Evolutionary conservation across 2,329 filamentous ascomycete genomes (phyloP), one percentile per base, ranked within the genome.

Genomic region (Cadophora sp.): DNA sequence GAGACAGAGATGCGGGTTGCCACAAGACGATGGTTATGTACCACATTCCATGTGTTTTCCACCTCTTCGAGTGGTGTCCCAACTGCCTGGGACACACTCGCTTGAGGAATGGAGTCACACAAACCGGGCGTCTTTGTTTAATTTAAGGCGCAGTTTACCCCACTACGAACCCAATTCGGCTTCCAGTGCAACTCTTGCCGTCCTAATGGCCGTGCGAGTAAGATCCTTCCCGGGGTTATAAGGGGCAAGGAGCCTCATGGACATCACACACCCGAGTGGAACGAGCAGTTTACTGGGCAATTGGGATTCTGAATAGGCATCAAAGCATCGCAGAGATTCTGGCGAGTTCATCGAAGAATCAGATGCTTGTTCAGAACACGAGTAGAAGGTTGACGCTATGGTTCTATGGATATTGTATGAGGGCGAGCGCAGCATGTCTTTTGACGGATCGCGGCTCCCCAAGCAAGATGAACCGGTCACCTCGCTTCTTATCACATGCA

Each of bases 71-170:
- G 11, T 51, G 13, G 48, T 16, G 11, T 51, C 22, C 11, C 20
- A 13, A 27, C 48, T 51, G 36, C 27, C 27, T 33, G 36, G 11
- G 7, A 13, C 36, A 39, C 36, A 39, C 48, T 51, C 48, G 48
- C 48, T 51, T 51, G 14, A 24, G 20, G 7, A 11, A 27, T 9
- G 36, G 5, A 16, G 22, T 14, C 48, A 51, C 22, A 51, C 48
- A 27, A 51, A 24, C 48, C 22, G 48, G 48, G 48, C 48, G 22
- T 51, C 22, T 51, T 51, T 51, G 11, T 22, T 16, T 27, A 9
- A 51, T 51, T 11, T 11, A 27, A 51, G 48, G 48, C 48, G 20
- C 48, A 51, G 48, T 39, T 20, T 27, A 51, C 48, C 48, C 48
- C 48, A 51, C 48, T 51, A 51, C 24, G 11, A 4, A 13, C 48